Base-by-base conservation (phyloP, 768 basidiomycete species). In the Naganishia kalamii region DNA sequence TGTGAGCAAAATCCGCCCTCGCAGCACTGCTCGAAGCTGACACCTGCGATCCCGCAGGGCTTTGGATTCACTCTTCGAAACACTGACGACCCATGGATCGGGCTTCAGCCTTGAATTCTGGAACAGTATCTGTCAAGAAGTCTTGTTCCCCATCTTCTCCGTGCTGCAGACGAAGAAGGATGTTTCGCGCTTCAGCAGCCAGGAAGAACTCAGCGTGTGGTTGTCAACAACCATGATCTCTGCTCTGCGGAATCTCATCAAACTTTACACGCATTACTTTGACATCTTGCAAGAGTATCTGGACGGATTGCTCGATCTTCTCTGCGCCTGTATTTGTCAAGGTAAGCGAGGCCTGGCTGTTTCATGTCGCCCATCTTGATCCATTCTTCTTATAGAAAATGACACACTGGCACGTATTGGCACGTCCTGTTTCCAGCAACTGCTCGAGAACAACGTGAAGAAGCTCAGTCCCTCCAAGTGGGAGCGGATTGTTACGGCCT, bases 151-250 rank as follows among this genome's bases (percentile, higher is more conserved):
- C 0, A 98, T 99, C 69, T 99, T 99, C 75, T 89, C 92, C 0
- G 90, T 98, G 50, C 82, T 99, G 43, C 91, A 90, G 72, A 93
- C 91, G 17, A 89, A 86, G 70, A 88, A 92, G 79, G 94, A 96
- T 75, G 77, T 94, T 40, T 88, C 91, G 13, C 84, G 94, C 21
- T 98, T 97, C 81, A 89, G 83, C 76, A 93, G 92, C 4, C 92
- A 96, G 72, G 96, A 98, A 74, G 96, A 98, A 71, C 94, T 98
- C 92, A 96, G 92, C 71, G 92, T 99, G 29, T 99, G 96, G 96
- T 79, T 99, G 49, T 97, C 92, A 27, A 96, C 96, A 15, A 99
- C 96, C 2, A 92, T 99, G 89, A 96, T 98, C 54, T 92, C 97
- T 75, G 96, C 96, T 0, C 83, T 99, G 49, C 86, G 96, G 48